Base-by-base conservation (phyloP, 148 eudicot species). In the Vaccinium macrocarpon region DNA sequence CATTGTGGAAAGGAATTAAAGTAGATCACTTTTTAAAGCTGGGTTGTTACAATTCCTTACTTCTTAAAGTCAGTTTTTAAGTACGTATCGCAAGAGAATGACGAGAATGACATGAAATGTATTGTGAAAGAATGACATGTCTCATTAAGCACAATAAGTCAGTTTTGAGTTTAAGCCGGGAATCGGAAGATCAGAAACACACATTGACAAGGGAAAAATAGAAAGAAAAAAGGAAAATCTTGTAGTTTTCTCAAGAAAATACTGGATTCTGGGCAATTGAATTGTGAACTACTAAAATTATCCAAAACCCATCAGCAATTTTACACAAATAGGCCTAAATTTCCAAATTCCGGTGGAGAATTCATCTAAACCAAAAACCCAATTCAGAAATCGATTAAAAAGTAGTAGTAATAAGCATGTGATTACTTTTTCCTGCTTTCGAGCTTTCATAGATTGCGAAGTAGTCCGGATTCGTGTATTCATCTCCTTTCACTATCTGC, bases 381-480 rank as follows among this genome's bases (percentile, higher is more conserved):
- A 71, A 38, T 71, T 84, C 61, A 71, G 35, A 42, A 16, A 16
- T 46, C 18, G n/a, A 72, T 84, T 42, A 29, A 7, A 82, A n/a
- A 61, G 8, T 15, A 79, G 8, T 15, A 79, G 29, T 53, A 25
- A 52, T 12, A 0, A 29, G 2, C 1, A 8, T 19, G 1, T n/a
- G 70, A 49, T 53, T 85, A 90, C 92, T 35, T 90, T 88, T 74
- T 80, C 90, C 51, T 76, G 79, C 88, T 91, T 89, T 66, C 87
- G 87, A 83, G 90, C 55, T 82, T 85, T 90, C 88, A 86, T 66
- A 15, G 87, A 75, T 85, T 85, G 85, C 87, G 88, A 84, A 79
- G 56, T 83, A n/a, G 78, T 82, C 70, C 82, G 77, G 35, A n/a
- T 48, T 66, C 70, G 84, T 56, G 82, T 82, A 66, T 87, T 85